phyloP scores from a whole-genome alignment of 495 filamentous ascomycete genomes.

The Articulospora tetracladia region DNA sequence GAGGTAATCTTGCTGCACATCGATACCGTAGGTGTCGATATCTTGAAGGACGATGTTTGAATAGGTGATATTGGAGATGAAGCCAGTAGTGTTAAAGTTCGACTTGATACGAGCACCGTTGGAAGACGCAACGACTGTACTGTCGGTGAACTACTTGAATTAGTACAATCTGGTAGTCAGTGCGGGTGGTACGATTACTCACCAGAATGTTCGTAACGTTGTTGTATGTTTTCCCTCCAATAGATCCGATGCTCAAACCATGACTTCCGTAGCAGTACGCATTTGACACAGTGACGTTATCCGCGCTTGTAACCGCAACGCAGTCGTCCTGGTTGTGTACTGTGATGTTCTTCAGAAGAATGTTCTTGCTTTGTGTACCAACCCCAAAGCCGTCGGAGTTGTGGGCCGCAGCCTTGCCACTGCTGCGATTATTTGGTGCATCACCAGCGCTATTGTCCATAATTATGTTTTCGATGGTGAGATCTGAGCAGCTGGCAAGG shows the following conservation, averaged over 20 bases:
- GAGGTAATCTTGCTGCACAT: constrained; percentile 45
- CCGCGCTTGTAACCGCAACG: constrained; percentile 38
- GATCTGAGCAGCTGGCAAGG: constrained; percentile 27
- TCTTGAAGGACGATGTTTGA: constrained; percentile 36
- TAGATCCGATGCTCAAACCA: constrained; percentile 43
- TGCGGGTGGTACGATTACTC: not conserved
- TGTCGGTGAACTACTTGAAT: constrained; percentile 28
- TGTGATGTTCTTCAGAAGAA: constrained; percentile 26
- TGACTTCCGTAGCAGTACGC: constrained; percentile 43
- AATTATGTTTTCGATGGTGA: constrained; percentile 31
- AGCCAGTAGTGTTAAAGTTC: constrained; percentile 39
- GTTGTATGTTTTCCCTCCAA: constrained; percentile 46
- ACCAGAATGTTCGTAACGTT: constrained; percentile 37
- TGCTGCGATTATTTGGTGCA: constrained; percentile 33
- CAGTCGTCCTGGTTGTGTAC: constrained; percentile 46
- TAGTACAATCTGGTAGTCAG: not conserved
- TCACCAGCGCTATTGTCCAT: constrained; percentile 42
- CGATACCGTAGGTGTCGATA: constrained; percentile 44
- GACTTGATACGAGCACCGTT: constrained; percentile 46
- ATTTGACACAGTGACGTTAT: constrained; percentile 30
- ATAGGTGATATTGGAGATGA: constrained; percentile 39
- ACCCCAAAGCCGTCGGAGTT: constrained; percentile 43
- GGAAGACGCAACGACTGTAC: constrained; percentile 27
- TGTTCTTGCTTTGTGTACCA: constrained; percentile 26
- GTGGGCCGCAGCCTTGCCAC: constrained; percentile 35